Conservation (phyloP, 129 eudicot genomes). For the Cynara cardunculus region DNA sequence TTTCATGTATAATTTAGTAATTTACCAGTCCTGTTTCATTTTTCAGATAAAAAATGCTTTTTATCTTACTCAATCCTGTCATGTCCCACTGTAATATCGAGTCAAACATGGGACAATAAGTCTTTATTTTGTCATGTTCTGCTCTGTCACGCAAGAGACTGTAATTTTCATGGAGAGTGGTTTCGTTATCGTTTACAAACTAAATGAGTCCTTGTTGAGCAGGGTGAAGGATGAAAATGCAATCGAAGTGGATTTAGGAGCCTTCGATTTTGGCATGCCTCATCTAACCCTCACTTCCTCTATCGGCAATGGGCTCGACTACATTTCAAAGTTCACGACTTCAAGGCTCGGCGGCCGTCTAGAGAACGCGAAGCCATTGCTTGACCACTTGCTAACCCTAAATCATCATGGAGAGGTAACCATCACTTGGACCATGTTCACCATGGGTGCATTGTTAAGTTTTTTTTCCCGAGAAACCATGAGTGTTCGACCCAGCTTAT, state of each 20-base stretch:
- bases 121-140: not conserved
- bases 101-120: not conserved
- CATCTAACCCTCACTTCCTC: conserved; percentile 65
- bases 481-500: too few relatives aligned
- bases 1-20: too few relatives aligned
- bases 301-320: conserved; percentile 71
- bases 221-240: conserved; percentile 86
- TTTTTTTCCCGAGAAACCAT: too few relatives aligned
- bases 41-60: too few relatives aligned
- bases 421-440: not conserved
- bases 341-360: conserved; percentile 44
- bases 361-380: conserved; percentile 62
- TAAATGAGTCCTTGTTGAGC: conserved; percentile 14
- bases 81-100: too few relatives aligned
- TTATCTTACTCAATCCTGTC: not conserved
- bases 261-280: conserved; percentile 53
- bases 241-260: conserved; percentile 84
- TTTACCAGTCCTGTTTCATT: not conserved
- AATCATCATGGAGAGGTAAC: conserved; percentile 78
- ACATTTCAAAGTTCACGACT: conserved; percentile 64
- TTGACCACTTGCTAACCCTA: conserved; percentile 68
- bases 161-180: not conserved
- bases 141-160: not conserved
- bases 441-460: too few relatives aligned
- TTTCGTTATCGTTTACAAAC: not conserved